These are phyloP conservation scores for Leccinum rimulosum DNA, from an alignment of 768 basidiomycete genomes.

Conservation along the genomic window DNA sequence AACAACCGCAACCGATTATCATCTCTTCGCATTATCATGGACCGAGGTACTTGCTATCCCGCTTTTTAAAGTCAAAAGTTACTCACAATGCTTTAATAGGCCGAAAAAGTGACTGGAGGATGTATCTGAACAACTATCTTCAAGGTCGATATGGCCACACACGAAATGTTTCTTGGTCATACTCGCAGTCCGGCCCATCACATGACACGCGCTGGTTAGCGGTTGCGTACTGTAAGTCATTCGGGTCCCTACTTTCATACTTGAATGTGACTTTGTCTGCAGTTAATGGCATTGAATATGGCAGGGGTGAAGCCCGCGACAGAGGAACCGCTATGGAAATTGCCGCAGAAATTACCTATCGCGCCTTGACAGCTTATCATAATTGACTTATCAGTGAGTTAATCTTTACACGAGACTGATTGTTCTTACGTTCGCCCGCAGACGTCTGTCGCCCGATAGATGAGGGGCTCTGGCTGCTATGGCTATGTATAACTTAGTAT, in stretches of 20 bases:
- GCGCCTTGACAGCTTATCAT: conserved; percentile 20
- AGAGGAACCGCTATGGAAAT: conserved; percentile 31
- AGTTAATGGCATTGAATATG: conserved; percentile 30
- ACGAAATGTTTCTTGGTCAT: conserved; percentile 22
- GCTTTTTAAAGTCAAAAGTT: neutral
- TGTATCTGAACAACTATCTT: conserved; percentile 32
- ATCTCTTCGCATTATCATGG: conserved; percentile 11
- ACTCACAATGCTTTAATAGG: conserved; percentile 13
- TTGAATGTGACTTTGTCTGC: neutral
- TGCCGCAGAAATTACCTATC: conserved; percentile 27
- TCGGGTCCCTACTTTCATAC: neutral
- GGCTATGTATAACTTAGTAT: conserved; percentile 1
- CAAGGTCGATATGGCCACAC: conserved; percentile 33
- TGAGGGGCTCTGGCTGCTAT: neutral
- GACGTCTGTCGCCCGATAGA: neutral
- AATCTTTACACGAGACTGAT: neutral
- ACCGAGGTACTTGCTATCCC: conserved; percentile 7
- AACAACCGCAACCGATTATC: neutral
- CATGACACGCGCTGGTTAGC: conserved; percentile 25
- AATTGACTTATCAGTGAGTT: conserved; percentile 15
- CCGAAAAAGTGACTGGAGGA: conserved; percentile 25
- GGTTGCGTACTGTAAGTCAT: conserved; percentile 26
- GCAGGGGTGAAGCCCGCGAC: conserved; percentile 24
- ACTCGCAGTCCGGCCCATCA: conserved; percentile 20
- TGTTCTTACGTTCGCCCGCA: neutral